These are phyloP conservation scores for Suillus subalutaceus DNA, from an alignment of 768 basidiomycete species.

Conservation along the genomic window DNA sequence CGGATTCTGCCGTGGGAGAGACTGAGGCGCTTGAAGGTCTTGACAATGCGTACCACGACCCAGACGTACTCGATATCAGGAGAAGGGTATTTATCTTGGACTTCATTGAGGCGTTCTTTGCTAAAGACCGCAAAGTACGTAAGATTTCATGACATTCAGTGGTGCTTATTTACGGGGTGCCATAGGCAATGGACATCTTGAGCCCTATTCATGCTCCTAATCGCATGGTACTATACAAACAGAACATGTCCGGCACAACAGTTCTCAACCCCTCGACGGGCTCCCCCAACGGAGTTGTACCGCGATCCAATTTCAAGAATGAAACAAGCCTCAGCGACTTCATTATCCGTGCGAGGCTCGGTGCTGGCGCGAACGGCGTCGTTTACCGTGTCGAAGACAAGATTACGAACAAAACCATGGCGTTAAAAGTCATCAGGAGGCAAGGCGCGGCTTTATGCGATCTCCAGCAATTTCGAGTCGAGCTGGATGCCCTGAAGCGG, in stretches of 20 bases:
- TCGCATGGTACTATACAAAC: background rate
- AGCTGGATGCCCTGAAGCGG: constrained; percentile 13
- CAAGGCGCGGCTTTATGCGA: background rate
- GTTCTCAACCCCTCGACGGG: background rate
- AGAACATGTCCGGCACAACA: background rate
- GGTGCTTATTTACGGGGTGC: background rate
- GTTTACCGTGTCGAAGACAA: constrained; percentile 14
- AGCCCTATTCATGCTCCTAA: constrained; percentile 4
- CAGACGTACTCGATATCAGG: constrained; percentile 14
- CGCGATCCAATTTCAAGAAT: constrained; percentile 1
- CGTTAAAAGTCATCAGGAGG: constrained; percentile 18
- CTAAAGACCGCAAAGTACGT: constrained; percentile 6
- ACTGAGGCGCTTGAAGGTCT: background rate
- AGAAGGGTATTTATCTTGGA: background rate
- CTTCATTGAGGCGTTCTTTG: constrained; percentile 6
- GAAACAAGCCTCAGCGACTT: constrained; percentile 8
- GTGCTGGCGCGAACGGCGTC: constrained; percentile 10
- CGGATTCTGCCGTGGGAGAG: background rate
- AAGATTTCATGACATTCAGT: background rate
- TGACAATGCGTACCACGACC: constrained; percentile 10
- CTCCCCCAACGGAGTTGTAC: background rate
- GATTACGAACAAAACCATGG: constrained; percentile 9
- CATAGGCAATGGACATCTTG: constrained; percentile 6
- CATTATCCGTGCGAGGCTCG: constrained; percentile 3
- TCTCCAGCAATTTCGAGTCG: background rate